Percentiles rank a stretch among this genome's conserved stretches.
phyloP scores from a whole-genome alignment of 2,329 filamentous ascomycete genomes.

The Ophiostoma tasmaniense region DNA sequence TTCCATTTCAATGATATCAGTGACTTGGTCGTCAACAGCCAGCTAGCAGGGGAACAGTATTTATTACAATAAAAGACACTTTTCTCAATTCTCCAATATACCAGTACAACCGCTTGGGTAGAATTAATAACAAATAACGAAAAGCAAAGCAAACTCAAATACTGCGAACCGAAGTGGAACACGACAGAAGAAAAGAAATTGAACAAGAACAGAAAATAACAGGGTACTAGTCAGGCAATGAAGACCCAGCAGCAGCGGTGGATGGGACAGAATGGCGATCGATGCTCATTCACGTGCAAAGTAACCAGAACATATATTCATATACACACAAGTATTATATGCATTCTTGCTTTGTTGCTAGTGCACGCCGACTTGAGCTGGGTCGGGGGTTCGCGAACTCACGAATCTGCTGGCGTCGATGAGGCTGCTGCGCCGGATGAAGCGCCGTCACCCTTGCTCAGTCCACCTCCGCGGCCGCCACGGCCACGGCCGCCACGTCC shows the following conservation, averaged over 20 bases:
- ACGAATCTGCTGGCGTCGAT: conserved; percentile 22
- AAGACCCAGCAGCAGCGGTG: neutral
- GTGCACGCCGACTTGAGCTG: neutral
- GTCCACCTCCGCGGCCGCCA: conserved; percentile 34
- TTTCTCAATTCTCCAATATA: conserved; percentile 3
- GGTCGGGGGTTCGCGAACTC: neutral
- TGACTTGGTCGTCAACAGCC: neutral
- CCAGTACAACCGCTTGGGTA: neutral
- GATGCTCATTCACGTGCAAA: neutral
- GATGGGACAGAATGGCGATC: neutral
- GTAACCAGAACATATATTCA: neutral
- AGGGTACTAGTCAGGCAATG: neutral
- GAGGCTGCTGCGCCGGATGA: conserved; percentile 42
- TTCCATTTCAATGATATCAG: neutral
- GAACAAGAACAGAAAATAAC: neutral
- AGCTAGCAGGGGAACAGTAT: neutral
- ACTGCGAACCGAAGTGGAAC: neutral
- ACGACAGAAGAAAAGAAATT: neutral
- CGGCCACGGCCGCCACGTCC: conserved; percentile 49
- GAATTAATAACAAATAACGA: neutral
- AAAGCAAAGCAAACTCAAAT: neutral
- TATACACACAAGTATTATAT: neutral
- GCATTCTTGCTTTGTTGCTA: neutral
- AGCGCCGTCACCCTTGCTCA: conserved; percentile 47
- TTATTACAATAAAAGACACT: conserved; percentile 6